A percentile compares a stretch with the other conserved stretches of the same genome.
Conservation (phyloP, 1,284 basidiomycete species). For the Cryptococcus maquisensis region DNA sequence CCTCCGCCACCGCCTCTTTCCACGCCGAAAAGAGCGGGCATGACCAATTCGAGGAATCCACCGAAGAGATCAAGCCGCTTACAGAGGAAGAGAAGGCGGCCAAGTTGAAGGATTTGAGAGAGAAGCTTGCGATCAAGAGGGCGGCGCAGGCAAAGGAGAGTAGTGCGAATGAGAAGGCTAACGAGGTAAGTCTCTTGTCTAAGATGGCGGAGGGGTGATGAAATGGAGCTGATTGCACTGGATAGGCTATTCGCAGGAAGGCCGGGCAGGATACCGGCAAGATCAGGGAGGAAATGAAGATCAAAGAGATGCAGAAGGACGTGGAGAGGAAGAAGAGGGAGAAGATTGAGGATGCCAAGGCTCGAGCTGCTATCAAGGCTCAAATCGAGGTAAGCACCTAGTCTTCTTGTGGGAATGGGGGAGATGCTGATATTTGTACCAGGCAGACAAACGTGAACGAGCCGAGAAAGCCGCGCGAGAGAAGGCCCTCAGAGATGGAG, state of each 20-base stretch:
- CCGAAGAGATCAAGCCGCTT: conserved; percentile 75
- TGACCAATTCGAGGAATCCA: conserved; percentile 90
- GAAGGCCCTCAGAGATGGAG: conserved; percentile 78
- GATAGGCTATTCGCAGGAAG: conserved; percentile 64
- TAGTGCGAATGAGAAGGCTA: conserved; percentile 65
- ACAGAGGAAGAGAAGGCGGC: conserved; percentile 91
- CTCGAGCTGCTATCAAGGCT: conserved; percentile 75
- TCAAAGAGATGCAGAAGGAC: conserved; percentile 73
- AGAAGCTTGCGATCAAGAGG: conserved; percentile 71
- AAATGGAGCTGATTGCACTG: background rate
- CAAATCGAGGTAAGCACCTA: conserved; percentile 67
- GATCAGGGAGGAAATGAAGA: conserved; percentile 69
- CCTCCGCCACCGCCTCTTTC: conserved; percentile 82
- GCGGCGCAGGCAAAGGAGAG: conserved; percentile 66
- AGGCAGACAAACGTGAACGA: conserved; percentile 78
- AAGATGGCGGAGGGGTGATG: background rate
- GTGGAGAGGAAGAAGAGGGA: conserved; percentile 76
- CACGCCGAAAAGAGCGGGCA: conserved; percentile 95
- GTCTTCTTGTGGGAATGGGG: background rate
- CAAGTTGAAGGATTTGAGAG: conserved; percentile 72
- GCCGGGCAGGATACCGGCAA: conserved; percentile 71
- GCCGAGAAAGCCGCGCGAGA: conserved; percentile 80
- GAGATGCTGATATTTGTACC: conserved; percentile 5
- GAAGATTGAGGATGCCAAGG: conserved; percentile 78
- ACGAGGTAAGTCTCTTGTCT: conserved; percentile 55